Conservation (phyloP, 306 rosid species). For the Sechiopsis laciniata region DNA sequence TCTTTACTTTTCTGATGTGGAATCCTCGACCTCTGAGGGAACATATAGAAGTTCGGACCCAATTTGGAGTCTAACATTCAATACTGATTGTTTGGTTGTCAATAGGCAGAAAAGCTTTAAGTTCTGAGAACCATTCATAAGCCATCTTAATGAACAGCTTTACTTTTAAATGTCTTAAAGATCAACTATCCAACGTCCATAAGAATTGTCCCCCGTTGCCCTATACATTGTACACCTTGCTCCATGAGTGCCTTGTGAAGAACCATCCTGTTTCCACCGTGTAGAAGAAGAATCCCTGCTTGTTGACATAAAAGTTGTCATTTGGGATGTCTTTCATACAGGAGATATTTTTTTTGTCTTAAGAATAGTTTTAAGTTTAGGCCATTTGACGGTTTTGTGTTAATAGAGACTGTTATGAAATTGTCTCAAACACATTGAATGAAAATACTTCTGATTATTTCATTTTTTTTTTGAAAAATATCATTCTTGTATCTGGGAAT, state of each 20-base stretch:
- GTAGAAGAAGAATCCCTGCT: neutral
- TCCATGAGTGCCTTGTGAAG: neutral
- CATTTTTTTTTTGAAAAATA: neutral
- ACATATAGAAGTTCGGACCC: neutral
- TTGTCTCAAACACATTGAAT: neutral
- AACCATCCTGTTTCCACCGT: neutral
- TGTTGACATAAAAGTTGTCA: neutral
- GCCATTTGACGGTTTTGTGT: neutral
- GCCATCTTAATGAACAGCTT: neutral
- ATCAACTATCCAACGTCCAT: neutral
- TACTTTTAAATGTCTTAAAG: neutral
- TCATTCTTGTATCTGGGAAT: neutral
- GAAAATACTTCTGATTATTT: neutral
- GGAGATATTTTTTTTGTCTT: neutral
- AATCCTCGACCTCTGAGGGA: neutral
- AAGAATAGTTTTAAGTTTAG: neutral
- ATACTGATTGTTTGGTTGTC: neutral
- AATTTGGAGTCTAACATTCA: slow-evolving; percentile 11
- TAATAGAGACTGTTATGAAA: neutral
- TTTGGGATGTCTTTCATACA: neutral
- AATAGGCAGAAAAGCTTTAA: neutral
- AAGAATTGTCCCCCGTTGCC: neutral
- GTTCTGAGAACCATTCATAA: slow-evolving; percentile 3
- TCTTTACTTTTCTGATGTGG: too few relatives aligned
- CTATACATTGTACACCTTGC: neutral